Evolutionary conservation across 2,329 filamentous ascomycete genomes (phyloP), one percentile per base, ranked within the genome.

Genomic region (Diaporthe nobilis): DNA sequence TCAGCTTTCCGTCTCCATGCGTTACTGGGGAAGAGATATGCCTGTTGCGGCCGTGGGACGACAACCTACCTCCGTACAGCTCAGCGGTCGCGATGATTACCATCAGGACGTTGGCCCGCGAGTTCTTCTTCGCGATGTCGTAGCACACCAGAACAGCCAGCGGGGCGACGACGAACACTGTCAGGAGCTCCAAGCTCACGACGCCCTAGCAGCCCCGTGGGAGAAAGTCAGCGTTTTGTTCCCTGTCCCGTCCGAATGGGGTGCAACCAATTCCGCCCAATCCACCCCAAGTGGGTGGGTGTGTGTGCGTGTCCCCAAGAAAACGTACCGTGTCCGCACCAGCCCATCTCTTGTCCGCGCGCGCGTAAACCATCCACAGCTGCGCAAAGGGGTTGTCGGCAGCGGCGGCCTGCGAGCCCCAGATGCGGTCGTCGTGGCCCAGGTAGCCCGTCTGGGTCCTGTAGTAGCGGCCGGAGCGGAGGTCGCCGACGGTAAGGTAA

Each of bases 331-430:
- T 80, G 80, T 94, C 92, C 4, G 89, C 89, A 7, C 90, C 90
- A 1, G 86, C 91, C 92, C 92, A 94, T 73, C 92, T 84, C 80
- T 84, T 85, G 79, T 94, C 92, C 0, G 92, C 92, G 79, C 88
- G 86, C 13, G 91, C 91, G 77, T 94, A 94, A 10, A 93, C 91
- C 90, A 92, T 92, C 92, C 92, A 94, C 73, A 93, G 83, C 82
- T 88, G 85, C 12, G 90, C 91, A 80, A 91, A 87, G 13, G 88
- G 85, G 57, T 88, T 88, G 73, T 83, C 82, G n/a, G 87, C 89
- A 3, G 65, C 1, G 17, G 85, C 89, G 0, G 87, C 88, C 85
- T 92, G 90, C 20, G 89, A 83, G 3, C 91, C 91, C 77, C 91
- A 92, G 51, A 91, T 82, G 63, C 86, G 84, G 72, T 87, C 85